Base-by-base conservation (phyloP, 441 rosid species). In the Jatropha multifida region DNA sequence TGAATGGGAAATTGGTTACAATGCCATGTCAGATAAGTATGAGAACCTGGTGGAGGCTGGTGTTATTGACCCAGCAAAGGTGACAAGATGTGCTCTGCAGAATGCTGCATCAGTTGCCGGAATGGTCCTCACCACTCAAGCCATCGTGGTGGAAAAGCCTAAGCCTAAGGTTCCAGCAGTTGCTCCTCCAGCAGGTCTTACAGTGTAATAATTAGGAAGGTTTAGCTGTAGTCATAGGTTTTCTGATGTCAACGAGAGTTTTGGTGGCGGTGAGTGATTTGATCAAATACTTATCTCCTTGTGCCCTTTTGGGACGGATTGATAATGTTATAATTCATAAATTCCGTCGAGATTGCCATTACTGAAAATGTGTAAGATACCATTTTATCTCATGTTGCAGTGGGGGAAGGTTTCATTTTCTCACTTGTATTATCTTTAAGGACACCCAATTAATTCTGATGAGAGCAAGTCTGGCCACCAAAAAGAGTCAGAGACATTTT, bases 91-190 rank as follows among this genome's bases (percentile, higher is more conserved):
- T 77, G 98, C 90, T 8, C 80, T 95, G 71, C 98, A 93, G 86
- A 93, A 95, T 78, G 81, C 99, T 5, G 93, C 99, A 60, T 95
- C 99, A 0, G 96, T 95, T 61, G 98, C 99, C 2, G 98, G 97
- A 73, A 93, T 93, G 98, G 96, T 93, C 44, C 77, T 95, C 72
- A 95, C 98, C 70, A 93, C 99, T 27, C 98, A 95, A 74, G 99
- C 99, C 80, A 93, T 95, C 37, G 98, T 95, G 17, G 99, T 93
- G 0, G 99, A 93, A 77, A 95, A 95, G 86, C 72, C 91, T 0
- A 90, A 88, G 87, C 92, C 94, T 3, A 94, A 83, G 86, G 78
- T 89, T 61, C 65, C 90, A 0, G 88, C 74, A 0, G 87, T 83
- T 42, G 92, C 90, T 59, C 7, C 92, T 18, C 93, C 91, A 41